Base-by-base conservation (phyloP, 2,329 filamentous ascomycete genomes). In the Chalara sp. region DNA sequence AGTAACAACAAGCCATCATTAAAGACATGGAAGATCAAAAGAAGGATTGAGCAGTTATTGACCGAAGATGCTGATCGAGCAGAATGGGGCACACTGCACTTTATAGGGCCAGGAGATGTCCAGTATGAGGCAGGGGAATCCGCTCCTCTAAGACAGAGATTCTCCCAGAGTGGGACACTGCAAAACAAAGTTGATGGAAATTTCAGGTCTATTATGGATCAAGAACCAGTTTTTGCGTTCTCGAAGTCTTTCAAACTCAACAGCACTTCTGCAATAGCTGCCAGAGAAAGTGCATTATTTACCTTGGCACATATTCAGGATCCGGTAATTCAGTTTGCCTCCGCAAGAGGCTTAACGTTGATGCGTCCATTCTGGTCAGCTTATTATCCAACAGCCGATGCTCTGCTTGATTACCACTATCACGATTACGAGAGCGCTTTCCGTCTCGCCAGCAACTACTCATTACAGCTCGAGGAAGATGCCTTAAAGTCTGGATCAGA, bases 181-280 rank as follows among this genome's bases (percentile, higher is more conserved):
- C 74, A 76, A 49, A 87, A 93, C 62, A 66, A 74, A 44, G 76
- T 85, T 12, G 87, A 93, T 60, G 67, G 69, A n/a, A 67, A 71
- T 1, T 91, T 84, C 67, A 80, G 88, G 4, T 70, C 73, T 6
- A 86, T 91, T 55, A 85, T 86, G 73, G 84, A 91, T 47, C 77
- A 87, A 32, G 86, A 92, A 64, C 89, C 89, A 0, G 83, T 91
- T 4, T 92, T 93, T 69, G 87, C 88, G 0, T 93, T 91, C 64
- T 76, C 82, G 11, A 85, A 85, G 59, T 73, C 76, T 5, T 85
- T 87, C 66, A 70, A 71, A 12, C 68, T 84, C 5, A 68, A 70
- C 47, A 59, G 61, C 21, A 61, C 65, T 6, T 65, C 65, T 32
- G 53, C 57, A 6, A n/a, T 37, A 37, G 35, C 8, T 37, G 63